phyloP scores from a whole-genome alignment of 768 basidiomycete genomes.

The Termitomyces sp. region DNA sequence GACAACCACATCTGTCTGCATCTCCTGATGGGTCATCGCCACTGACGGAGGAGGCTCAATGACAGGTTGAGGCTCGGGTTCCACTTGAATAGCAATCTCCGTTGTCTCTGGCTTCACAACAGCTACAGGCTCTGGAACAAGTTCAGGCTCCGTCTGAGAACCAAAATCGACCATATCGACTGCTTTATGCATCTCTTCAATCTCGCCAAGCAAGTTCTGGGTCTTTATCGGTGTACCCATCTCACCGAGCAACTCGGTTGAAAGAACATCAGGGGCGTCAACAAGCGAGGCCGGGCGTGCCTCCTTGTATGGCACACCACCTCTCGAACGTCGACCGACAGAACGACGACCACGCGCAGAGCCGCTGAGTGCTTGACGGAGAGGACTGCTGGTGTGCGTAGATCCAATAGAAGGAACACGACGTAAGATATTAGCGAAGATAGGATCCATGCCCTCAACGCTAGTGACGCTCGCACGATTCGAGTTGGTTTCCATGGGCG shows the following conservation, averaged over 20 bases:
- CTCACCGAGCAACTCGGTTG: conserved; percentile 51
- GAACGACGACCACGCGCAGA: conserved; percentile 40
- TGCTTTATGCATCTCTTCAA: conserved; percentile 29
- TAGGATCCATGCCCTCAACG: conserved; percentile 85
- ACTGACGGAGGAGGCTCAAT: conserved; percentile 13
- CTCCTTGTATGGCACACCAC: conserved; percentile 66
- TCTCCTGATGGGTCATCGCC: conserved; percentile 29
- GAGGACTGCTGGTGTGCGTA: conserved; percentile 47
- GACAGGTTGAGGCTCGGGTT: conserved; percentile 19
- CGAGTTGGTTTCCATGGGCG: conserved; percentile 34
- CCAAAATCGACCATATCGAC: conserved; percentile 55
- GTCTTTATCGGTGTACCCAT: conserved; percentile 38
- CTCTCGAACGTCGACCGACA: conserved; percentile 48
- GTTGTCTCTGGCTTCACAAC: conserved; percentile 24
- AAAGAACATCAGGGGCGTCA: conserved; percentile 66
- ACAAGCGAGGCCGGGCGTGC: conserved; percentile 66
- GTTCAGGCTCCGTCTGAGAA: conserved; percentile 58
- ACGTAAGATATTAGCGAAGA: conserved; percentile 72
- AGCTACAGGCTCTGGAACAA: conserved; percentile 18
- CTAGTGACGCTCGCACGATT: conserved; percentile 70
- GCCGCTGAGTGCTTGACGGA: conserved; percentile 52
- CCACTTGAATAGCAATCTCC: conserved; percentile 38
- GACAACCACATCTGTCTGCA: conserved; percentile 40
- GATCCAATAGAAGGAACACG: conserved; percentile 45
- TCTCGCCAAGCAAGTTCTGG: conserved; percentile 29